Evolutionary conservation across 495 filamentous ascomycete genomes (phyloP).

Genomic region (Hypoxylon subgilvum): DNA sequence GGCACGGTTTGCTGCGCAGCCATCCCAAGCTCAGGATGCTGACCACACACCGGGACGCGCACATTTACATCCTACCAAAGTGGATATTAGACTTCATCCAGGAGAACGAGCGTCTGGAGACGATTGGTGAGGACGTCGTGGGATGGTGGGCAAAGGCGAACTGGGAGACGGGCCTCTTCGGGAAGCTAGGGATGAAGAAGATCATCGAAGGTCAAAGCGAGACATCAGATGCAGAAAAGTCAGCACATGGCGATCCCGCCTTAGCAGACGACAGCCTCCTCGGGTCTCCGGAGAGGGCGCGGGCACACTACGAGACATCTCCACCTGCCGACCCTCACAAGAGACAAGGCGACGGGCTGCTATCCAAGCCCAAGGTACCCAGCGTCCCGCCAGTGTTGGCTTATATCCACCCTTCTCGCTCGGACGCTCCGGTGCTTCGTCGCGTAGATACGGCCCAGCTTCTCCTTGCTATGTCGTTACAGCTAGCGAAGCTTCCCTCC

Average conservation of each 20-base stretch:
- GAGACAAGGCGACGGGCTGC: constrained; percentile 19
- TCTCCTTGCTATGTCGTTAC: constrained; percentile 80
- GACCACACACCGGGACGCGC: constrained; percentile 82
- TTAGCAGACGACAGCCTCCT: constrained; percentile 19
- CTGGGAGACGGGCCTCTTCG: constrained; percentile 82
- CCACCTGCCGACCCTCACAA: constrained; percentile 27
- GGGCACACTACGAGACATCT: constrained; percentile 32
- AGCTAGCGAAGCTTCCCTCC: constrained; percentile 75
- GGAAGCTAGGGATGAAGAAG: constrained; percentile 74
- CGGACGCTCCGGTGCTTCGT: constrained; percentile 66
- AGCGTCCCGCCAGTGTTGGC: constrained; percentile 74
- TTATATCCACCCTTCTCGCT: constrained; percentile 67
- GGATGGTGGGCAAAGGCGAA: constrained; percentile 94
- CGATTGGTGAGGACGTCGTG: constrained; percentile 87
- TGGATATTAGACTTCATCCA: constrained; percentile 87
- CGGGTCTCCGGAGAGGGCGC: constrained; percentile 38
- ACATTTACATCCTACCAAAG: constrained; percentile 89
- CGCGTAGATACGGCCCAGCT: constrained; percentile 86
- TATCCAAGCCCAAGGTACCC: constrained; percentile 33
- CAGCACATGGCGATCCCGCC: constrained; percentile 16
- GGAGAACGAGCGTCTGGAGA: constrained; percentile 79
- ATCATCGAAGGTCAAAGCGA: constrained; percentile 58
- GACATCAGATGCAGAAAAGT: constrained; percentile 7
- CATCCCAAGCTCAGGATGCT: constrained; percentile 78
- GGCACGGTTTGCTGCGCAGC: constrained; percentile 71